These are phyloP conservation scores for Pseudogymnoascus sp. DNA, from an alignment of 2,329 filamentous ascomycete genomes.

Conservation along the genomic window DNA sequence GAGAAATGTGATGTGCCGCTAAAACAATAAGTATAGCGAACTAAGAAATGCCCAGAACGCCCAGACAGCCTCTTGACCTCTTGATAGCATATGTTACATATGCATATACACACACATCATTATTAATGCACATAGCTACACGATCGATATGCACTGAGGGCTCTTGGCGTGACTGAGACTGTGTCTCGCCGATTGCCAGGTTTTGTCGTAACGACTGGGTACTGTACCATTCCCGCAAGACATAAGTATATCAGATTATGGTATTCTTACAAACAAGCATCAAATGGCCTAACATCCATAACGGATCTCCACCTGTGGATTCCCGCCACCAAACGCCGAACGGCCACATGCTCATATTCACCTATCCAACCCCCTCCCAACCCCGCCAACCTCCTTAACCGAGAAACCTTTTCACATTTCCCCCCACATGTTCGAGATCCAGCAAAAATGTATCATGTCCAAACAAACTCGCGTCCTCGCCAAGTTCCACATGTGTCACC, in stretches of 20 bases:
- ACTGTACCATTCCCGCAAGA: not conserved
- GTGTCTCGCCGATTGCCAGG: not conserved
- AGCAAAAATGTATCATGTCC: conserved; percentile 95
- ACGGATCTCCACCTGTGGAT: not conserved
- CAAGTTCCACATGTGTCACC: conserved; percentile 83
- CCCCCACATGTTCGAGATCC: conserved; percentile 86
- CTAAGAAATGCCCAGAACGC: not conserved
- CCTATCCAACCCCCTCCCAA: not conserved
- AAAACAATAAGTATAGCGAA: not conserved
- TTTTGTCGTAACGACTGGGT: not conserved
- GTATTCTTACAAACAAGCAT: not conserved
- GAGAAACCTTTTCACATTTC: conserved; percentile 71
- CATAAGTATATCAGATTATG: not conserved
- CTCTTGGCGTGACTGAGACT: not conserved
- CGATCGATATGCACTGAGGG: not conserved
- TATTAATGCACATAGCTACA: not conserved
- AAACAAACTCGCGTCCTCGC: conserved; percentile 88
- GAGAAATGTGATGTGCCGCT: not conserved
- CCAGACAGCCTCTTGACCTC: not conserved
- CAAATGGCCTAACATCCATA: not conserved
- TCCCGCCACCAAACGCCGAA: not conserved
- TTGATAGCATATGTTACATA: not conserved
- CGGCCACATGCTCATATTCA: conserved; percentile 1
- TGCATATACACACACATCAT: not conserved
- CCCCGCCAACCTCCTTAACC: conserved; percentile 24